Evolutionary conservation across 495 filamentous ascomycete species (phyloP).

Genomic region (Neurospora africana): DNA sequence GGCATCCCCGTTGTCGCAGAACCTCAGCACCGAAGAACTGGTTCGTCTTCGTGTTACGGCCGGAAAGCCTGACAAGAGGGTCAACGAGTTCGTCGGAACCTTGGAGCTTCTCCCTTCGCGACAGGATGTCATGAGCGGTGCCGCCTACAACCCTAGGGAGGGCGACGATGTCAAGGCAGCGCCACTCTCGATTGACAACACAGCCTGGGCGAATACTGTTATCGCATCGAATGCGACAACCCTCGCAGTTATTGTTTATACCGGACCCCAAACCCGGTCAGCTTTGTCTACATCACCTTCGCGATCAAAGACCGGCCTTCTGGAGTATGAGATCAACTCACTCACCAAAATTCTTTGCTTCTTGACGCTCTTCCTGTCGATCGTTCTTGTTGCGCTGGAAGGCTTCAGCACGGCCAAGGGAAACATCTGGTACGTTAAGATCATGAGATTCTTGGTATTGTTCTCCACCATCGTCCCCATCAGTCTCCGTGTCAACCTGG

Average conservation of each 20-base stretch:
- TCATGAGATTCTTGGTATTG: constrained; percentile 92
- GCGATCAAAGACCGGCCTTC: constrained; percentile 80
- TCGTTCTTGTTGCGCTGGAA: constrained; percentile 81
- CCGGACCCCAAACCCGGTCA: constrained; percentile 86
- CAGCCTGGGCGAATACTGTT: constrained; percentile 96
- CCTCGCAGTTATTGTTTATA: constrained; percentile 84
- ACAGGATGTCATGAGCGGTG: constrained; percentile 19
- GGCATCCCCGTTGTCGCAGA: constrained; percentile 74
- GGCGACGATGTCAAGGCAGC: constrained; percentile 38
- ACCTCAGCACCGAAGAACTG: constrained; percentile 55
- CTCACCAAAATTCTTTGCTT: constrained; percentile 95
- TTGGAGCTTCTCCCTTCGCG: constrained; percentile 50
- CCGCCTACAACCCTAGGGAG: constrained; percentile 19
- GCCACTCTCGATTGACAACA: constrained; percentile 89
- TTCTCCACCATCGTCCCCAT: constrained; percentile 99
- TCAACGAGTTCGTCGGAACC: constrained; percentile 88
- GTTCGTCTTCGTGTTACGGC: constrained; percentile 66
- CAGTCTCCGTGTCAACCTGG: constrained; percentile 88
- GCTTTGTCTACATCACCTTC: constrained; percentile 87
- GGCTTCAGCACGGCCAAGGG: constrained; percentile 57
- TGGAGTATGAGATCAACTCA: constrained; percentile 95
- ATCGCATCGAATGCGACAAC: constrained; percentile 85
- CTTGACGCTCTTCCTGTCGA: constrained; percentile 74
- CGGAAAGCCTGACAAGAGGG: constrained; percentile 78
- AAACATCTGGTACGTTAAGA: constrained; percentile 80